These are phyloP conservation scores for Musa itinerans DNA, from an alignment of 176 grass and related monocot genomes.

Conservation along the genomic window DNA sequence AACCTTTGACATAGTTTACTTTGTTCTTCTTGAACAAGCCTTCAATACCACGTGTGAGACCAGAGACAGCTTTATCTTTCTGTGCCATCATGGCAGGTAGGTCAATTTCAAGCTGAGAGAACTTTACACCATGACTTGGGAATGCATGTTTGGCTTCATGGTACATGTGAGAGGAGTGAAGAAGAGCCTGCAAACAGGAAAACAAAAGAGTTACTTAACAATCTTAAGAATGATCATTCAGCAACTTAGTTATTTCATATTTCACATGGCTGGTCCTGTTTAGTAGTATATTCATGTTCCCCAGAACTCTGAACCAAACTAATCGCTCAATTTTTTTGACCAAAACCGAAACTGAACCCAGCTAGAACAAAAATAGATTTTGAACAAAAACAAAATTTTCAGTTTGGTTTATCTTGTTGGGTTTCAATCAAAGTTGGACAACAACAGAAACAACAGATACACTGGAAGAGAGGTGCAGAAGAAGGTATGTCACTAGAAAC, in stretches of 20 bases:
- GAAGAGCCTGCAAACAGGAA: conserved; percentile 58
- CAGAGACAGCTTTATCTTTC: conserved; percentile 89
- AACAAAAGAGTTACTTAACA: not conserved
- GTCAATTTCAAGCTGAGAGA: conserved; percentile 76
- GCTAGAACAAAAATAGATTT: too few species aligned
- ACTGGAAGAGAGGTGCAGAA: too few species aligned
- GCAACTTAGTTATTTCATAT: not conserved
- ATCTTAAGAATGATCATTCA: not conserved
- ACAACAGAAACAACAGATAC: too few species aligned
- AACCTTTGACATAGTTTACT: conserved; percentile 90
- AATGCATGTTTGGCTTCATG: conserved; percentile 87
- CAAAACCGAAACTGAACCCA: too few species aligned
- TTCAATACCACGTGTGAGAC: conserved; percentile 87
- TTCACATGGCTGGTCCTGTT: not conserved
- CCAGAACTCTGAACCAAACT: too few species aligned
- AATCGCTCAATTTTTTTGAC: too few species aligned
- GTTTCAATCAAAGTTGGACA: too few species aligned
- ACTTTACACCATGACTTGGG: conserved; percentile 66
- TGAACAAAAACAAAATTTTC: too few species aligned
- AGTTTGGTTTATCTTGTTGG: too few species aligned
- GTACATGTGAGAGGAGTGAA: conserved; percentile 97
- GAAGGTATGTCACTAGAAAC: too few species aligned
- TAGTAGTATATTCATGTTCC: not conserved
- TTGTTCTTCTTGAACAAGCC: conserved; percentile 99
- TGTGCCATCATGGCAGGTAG: conserved; percentile 92